Evolutionary conservation across 257 asterid species (phyloP).

Genomic region (Penstemon eatonii): DNA sequence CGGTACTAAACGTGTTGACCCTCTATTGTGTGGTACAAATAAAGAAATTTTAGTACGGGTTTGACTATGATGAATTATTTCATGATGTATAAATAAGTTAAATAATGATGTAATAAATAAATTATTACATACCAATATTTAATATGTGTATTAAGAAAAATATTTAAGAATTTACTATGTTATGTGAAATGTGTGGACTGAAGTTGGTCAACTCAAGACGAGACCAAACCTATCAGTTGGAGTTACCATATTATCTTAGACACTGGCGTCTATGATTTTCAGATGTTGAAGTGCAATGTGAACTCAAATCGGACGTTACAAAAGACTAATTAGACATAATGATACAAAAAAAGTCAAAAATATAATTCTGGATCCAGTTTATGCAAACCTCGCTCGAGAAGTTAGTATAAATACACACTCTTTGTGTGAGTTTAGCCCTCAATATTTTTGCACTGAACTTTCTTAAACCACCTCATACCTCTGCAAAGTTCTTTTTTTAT

Average conservation of each 20-base stretch:
- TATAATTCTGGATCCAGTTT: not conserved
- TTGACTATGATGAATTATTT: too few relatives aligned
- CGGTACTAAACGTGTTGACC: too few relatives aligned
- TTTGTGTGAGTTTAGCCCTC: not conserved
- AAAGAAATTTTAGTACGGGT: too few relatives aligned
- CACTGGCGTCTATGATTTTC: not conserved
- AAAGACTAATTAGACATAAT: too few relatives aligned
- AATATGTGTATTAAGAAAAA: not conserved
- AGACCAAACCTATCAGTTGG: not conserved
- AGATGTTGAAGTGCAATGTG: not conserved
- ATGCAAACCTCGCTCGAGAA: too few relatives aligned
- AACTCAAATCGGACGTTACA: not conserved
- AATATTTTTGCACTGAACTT: not conserved
- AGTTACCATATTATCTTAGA: not conserved
- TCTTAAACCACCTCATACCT: not conserved
- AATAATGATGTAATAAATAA: too few relatives aligned
- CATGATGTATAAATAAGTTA: too few relatives aligned
- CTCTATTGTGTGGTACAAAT: too few relatives aligned
- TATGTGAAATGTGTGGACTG: not conserved
- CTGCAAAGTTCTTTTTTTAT: not conserved
- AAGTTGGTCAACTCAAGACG: not conserved
- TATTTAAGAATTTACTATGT: not conserved
- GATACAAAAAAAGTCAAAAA: not conserved
- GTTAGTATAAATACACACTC: not conserved
- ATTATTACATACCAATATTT: too few relatives aligned